phyloP scores from a whole-genome alignment of 169 alveolate species.

The Amoebophrya sp. region DNA sequence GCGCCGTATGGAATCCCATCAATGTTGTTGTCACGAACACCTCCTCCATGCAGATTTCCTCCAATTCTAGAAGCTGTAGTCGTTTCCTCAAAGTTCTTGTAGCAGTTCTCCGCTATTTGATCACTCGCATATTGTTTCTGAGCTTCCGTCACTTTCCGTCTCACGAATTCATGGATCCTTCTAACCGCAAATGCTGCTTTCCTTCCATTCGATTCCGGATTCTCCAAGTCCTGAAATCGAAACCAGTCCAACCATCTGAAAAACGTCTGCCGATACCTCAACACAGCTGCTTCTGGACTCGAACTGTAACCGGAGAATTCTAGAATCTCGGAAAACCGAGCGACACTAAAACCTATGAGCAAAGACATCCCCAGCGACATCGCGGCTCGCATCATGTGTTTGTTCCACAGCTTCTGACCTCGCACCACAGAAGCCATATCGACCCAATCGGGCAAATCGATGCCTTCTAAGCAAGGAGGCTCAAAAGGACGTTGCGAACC shows the following conservation, averaged over 20 bases:
- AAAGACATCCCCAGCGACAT: not conserved
- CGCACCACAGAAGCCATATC: not conserved
- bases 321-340: not conserved
- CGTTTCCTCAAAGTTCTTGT: too few species aligned
- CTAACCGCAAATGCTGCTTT: not conserved
- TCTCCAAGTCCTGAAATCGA: not conserved
- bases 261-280: not conserved
- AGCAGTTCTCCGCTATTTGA: too few species aligned
- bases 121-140: too few species aligned
- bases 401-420: not conserved
- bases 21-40: too few species aligned
- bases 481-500: not conserved
- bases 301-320: not conserved
- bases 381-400: not conserved
- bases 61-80: too few species aligned
- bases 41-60: too few species aligned
- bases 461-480: not conserved
- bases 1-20: too few species aligned
- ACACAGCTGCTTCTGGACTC: not conserved
- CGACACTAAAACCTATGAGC: not conserved
- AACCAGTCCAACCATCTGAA: slow-evolving; percentile 14
- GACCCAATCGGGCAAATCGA: not conserved
- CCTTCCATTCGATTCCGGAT: not conserved
- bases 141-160: not conserved
- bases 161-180: not conserved